phyloP scores from a whole-genome alignment of 2,329 filamentous ascomycete genomes.

The Fusarium keratoplasticum region DNA sequence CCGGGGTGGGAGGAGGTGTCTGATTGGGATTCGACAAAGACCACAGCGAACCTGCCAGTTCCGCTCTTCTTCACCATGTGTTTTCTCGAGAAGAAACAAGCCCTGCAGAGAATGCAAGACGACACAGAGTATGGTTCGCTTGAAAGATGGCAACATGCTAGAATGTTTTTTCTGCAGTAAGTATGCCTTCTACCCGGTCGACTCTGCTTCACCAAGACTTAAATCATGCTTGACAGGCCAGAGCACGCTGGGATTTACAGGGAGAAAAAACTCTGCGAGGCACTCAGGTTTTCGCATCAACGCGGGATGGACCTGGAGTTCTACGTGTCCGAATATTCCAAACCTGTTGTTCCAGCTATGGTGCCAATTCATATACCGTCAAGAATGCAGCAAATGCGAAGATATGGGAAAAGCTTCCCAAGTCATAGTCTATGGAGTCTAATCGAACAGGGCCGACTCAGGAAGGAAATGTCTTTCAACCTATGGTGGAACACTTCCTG shows the following conservation, averaged over 20 bases:
- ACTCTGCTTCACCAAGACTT: accelerated
- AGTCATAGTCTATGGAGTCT: neutral
- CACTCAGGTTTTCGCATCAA: neutral
- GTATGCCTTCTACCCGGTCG: neutral
- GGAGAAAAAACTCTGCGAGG: neutral
- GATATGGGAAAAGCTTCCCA: neutral
- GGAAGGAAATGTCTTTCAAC: neutral
- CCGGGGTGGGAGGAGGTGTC: neutral
- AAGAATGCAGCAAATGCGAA: neutral
- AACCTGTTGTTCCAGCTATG: neutral
- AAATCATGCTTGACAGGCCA: neutral
- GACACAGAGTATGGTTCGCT: neutral
- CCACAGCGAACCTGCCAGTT: neutral
- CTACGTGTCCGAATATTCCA: neutral
- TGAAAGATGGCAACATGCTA: neutral
- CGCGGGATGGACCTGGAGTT: neutral
- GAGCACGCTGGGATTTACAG: accelerated
- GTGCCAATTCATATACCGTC: neutral
- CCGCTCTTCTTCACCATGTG: neutral
- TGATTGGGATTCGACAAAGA: neutral
- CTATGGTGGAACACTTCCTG: neutral
- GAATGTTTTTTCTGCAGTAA: neutral
- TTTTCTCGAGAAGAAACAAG: neutral
- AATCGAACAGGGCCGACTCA: neutral
- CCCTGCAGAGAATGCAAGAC: neutral